phyloP scores from a whole-genome alignment of 495 filamentous ascomycete genomes.

The Penicillium manginii region DNA sequence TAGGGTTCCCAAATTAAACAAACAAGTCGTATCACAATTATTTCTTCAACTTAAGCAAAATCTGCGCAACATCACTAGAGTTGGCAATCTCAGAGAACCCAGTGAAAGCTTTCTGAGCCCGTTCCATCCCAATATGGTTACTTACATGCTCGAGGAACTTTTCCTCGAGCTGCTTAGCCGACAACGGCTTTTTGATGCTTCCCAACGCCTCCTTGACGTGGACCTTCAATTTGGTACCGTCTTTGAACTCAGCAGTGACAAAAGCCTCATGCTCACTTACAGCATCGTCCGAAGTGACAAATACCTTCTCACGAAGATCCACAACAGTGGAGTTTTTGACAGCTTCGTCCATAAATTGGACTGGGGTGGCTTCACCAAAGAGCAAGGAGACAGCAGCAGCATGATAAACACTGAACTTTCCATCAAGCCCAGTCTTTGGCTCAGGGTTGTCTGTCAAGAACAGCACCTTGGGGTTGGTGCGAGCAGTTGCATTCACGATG shows the following conservation, averaged over 20 bases:
- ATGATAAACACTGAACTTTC: neutral
- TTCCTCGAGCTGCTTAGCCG: neutral
- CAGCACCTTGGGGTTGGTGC: neutral
- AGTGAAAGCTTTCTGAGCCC: neutral
- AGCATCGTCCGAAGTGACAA: neutral
- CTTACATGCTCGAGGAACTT: neutral
- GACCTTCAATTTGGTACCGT: neutral
- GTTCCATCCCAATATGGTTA: neutral
- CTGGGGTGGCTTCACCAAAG: neutral
- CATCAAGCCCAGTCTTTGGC: neutral
- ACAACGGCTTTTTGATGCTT: neutral
- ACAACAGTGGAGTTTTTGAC: neutral
- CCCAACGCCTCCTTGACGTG: neutral
- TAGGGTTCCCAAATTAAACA: no score
- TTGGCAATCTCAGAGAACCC: neutral
- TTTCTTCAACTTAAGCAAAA: neutral
- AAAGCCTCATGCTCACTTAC: neutral
- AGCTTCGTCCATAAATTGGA: neutral
- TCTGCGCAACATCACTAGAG: neutral
- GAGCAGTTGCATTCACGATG: neutral
- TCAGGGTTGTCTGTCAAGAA: neutral
- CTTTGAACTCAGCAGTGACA: neutral
- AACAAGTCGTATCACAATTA: neutral
- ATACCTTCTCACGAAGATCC: neutral
- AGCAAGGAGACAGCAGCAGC: neutral